Evolutionary conservation across 176 grass and related monocot genomes (phyloP), one percentile per base, ranked within the genome.

Genomic region (Bonia amplexicaulis): DNA sequence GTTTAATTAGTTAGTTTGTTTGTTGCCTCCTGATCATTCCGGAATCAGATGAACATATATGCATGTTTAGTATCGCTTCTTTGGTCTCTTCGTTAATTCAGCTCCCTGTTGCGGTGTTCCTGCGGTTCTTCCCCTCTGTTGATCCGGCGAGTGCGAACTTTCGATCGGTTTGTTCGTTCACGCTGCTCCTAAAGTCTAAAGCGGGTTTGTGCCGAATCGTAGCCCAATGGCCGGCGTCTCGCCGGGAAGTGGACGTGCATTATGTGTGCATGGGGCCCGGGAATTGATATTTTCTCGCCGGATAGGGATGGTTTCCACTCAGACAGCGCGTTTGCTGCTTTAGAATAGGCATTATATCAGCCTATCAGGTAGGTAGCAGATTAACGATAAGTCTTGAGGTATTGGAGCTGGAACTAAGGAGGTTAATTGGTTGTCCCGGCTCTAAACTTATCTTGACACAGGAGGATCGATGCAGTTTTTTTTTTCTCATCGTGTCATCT

Each of bases 171-270:
- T 66, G 35, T 54, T 81, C 49, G 68, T 58, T 58, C 66, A 10
- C 66, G 81, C 74, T 7, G 64, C 64, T 27, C 48, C 70, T 5
- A 49, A 73, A 73, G 79, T 83, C 80, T 27, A 90, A 78, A 77
- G 88, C 58, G 65, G 4, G 35, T 65, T 37, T 10, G 73, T 78
- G 84, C 72, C 73, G 66, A 83, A 74, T 74, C 66, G 52, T 45
- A 53, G 64, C 25, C 47, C 57, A 80, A 51, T 73, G 73, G 67
- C 73, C 80, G 67, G 84, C 84, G 39, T 87, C 85, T 13, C 49
- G 79, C 67, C 74, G 8, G 55, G 84, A 87, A 61, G 69, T 80
- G 85, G 89, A 90, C 80, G 85, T 58, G 88, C 88, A 90, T 47
- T 86, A 75, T 33, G 22, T 25, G 71, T 6, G 20, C 81, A 22